These are phyloP conservation scores for Phascolomyces articulosus DNA, from an alignment of 371 early-diverging fungal species.

Conservation along the genomic window DNA sequence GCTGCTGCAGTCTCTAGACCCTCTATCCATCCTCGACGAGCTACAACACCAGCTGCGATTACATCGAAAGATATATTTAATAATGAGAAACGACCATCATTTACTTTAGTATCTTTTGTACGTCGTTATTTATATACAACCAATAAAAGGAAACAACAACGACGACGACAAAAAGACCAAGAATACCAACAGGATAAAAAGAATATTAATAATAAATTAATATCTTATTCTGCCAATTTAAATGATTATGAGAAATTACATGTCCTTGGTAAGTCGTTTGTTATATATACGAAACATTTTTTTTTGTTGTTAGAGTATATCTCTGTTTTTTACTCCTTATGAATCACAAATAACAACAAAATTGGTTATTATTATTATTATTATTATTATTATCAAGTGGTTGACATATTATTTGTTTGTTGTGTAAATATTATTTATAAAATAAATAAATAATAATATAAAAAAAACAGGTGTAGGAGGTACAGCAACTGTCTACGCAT, in stretches of 20 bases:
- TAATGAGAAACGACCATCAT: background rate
- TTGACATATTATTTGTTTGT: too few species aligned
- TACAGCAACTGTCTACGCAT: slow-evolving; percentile 45
- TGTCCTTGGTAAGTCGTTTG: slow-evolving; percentile 9
- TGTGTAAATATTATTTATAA: too few species aligned
- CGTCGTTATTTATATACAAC: background rate
- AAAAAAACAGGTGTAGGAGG: slow-evolving; percentile 37
- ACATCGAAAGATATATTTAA: background rate
- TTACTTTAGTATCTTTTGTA: background rate
- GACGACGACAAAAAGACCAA: background rate
- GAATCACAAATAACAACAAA: too few species aligned
- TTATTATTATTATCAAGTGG: too few species aligned
- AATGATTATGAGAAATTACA: slow-evolving; percentile 13
- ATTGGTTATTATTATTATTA: too few species aligned
- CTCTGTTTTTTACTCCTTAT: too few species aligned
- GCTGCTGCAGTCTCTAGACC: slow-evolving; percentile 2
- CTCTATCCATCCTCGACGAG: background rate
- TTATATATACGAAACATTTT: background rate
- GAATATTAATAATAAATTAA: background rate
- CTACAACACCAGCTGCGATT: background rate
- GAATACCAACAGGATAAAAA: too few species aligned
- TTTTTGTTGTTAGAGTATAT: too few species aligned
- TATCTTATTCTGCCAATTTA: slow-evolving; percentile 9
- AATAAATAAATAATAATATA: too few species aligned
- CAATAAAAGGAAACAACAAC: background rate